Percentiles rank a stretch among this genome's conserved stretches.
phyloP scores from a whole-genome alignment of 768 basidiomycete species.

The Candolleomyces efflorescens region DNA sequence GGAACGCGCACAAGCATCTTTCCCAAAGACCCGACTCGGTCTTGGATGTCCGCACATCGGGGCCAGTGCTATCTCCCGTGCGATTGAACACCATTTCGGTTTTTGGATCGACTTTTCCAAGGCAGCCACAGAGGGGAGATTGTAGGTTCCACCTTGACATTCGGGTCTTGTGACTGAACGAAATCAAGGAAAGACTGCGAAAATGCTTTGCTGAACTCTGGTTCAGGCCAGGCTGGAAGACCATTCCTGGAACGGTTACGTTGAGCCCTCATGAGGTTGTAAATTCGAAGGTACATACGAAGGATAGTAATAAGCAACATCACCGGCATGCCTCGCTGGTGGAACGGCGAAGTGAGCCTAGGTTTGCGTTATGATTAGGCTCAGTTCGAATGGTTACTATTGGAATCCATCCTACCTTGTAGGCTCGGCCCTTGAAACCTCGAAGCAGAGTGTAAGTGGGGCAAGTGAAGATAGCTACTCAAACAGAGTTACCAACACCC shows the following conservation, averaged over 20 bases:
- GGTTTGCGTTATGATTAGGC: neutral
- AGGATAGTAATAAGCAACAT: slow-evolving; percentile 37
- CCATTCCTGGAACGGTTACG: neutral
- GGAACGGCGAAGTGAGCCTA: slow-evolving; percentile 43
- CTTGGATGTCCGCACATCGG: too few relatives aligned
- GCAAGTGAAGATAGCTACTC: slow-evolving; percentile 39
- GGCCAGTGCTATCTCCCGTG: too few relatives aligned
- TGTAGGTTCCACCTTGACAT: neutral
- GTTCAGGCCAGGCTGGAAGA: neutral
- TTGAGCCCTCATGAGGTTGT: neutral
- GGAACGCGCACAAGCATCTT: too few relatives aligned
- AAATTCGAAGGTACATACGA: slow-evolving; percentile 21
- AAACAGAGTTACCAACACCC: neutral
- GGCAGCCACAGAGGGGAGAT: neutral
- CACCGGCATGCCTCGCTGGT: slow-evolving; percentile 34
- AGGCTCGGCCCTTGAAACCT: slow-evolving; percentile 25
- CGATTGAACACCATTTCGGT: neutral
- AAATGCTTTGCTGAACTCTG: neutral
- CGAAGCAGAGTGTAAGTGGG: slow-evolving; percentile 36
- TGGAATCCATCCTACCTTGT: slow-evolving; percentile 35
- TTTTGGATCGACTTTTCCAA: neutral
- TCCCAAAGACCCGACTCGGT: too few relatives aligned
- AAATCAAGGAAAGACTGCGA: neutral
- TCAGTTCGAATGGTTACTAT: neutral
- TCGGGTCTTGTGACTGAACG: neutral